Conservation (phyloP, 1,139 yeast genomes). For the Yamadazyma blattariae region DNA sequence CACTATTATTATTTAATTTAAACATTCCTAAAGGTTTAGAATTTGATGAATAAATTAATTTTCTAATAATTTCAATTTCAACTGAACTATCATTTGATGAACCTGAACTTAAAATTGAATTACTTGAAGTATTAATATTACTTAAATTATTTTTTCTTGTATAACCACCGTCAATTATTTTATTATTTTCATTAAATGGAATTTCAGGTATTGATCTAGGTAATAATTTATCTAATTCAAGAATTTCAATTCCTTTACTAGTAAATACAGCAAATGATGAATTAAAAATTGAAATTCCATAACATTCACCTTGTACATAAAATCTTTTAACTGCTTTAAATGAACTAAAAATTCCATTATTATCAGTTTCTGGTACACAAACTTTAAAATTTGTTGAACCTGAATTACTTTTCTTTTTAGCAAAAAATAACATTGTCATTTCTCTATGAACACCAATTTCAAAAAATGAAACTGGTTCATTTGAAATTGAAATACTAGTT, state of each 20-base stretch:
- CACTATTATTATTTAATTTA: constrained; percentile 50
- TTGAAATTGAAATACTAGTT: constrained; percentile 33
- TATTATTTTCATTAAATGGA: constrained; percentile 23
- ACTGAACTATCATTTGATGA: constrained; percentile 15
- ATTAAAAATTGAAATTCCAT: constrained; percentile 56
- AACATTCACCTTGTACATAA: constrained; percentile 51
- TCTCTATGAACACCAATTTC: constrained; percentile 61
- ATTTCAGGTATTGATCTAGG: constrained; percentile 56
- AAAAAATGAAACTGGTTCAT: constrained; percentile 48
- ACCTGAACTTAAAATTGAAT: no score
- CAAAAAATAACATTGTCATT: constrained; percentile 55
- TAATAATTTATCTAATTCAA: constrained; percentile 57
- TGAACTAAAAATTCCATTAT: constrained; percentile 47
- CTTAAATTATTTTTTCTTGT: constrained; percentile 20
- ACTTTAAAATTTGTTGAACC: constrained; percentile 52
- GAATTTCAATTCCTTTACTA: constrained; percentile 64
- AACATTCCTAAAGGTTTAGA: constrained; percentile 62
- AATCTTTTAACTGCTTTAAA: constrained; percentile 50
- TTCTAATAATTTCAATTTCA: constrained; percentile 32
- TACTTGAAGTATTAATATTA: background rate
- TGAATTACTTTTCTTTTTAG: constrained; percentile 42
- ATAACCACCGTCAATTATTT: constrained; percentile 26
- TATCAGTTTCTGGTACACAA: constrained; percentile 47
- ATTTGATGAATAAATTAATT: constrained; percentile 32
- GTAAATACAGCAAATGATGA: constrained; percentile 67